phyloP scores from a whole-genome alignment of 2,329 filamentous ascomycete species.

The Thielaviopsis populi region DNA sequence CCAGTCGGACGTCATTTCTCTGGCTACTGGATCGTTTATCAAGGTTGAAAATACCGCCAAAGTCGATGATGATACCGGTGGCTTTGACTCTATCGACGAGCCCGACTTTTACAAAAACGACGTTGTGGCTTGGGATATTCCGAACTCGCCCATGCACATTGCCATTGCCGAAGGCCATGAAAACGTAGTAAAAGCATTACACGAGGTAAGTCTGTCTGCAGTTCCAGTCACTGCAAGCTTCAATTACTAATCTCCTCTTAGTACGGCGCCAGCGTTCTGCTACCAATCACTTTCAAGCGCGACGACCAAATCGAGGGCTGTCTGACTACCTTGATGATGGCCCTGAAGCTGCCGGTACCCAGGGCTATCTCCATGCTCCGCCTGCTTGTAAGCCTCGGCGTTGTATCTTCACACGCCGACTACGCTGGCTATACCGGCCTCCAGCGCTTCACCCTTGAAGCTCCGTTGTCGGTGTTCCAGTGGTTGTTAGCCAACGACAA shows the following conservation, averaged over 20 bases:
- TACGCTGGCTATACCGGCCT: slow-evolving; percentile 48
- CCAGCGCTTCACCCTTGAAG: slow-evolving; percentile 30
- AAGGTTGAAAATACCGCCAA: slow-evolving; percentile 41
- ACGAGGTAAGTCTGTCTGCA: slow-evolving; percentile 36
- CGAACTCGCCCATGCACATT: slow-evolving; percentile 59
- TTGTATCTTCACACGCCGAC: slow-evolving; percentile 60
- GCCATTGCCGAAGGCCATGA: slow-evolving; percentile 61
- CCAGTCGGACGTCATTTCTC: slow-evolving; percentile 32
- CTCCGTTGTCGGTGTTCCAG: slow-evolving; percentile 33
- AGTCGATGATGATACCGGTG: slow-evolving; percentile 27
- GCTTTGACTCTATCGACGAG: slow-evolving; percentile 37
- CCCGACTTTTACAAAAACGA: slow-evolving; percentile 72
- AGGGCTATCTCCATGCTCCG: slow-evolving; percentile 50
- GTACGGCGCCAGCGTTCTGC: slow-evolving; percentile 62
- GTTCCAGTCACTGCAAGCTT: not conserved
- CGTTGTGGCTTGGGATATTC: slow-evolving; percentile 63
- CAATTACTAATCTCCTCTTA: slow-evolving; percentile 22
- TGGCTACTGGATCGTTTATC: slow-evolving; percentile 59
- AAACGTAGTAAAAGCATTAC: slow-evolving; percentile 52
- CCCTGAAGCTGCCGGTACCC: slow-evolving; percentile 45
- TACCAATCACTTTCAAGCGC: slow-evolving; percentile 54
- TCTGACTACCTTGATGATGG: slow-evolving; percentile 56
- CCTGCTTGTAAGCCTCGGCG: slow-evolving; percentile 53
- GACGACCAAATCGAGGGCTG: slow-evolving; percentile 38
- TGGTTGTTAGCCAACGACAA: slow-evolving; percentile 41